These are phyloP conservation scores for Mycosarcoma mackinlayi DNA, from an alignment of 1,284 basidiomycete species.

Conservation along the genomic window DNA sequence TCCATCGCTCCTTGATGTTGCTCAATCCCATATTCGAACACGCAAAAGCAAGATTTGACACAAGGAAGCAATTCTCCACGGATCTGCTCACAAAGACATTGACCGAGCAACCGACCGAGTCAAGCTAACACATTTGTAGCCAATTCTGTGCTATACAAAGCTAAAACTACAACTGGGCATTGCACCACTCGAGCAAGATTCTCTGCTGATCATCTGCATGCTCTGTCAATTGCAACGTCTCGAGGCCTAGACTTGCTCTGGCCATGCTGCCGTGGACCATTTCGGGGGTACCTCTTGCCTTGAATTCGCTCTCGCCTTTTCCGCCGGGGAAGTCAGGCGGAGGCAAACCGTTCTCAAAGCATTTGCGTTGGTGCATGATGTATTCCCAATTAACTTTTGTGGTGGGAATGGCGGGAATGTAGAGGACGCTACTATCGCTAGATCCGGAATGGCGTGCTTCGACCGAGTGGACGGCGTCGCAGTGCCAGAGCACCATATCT, in stretches of 20 bases:
- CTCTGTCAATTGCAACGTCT: conserved; percentile 9
- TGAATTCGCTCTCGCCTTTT: conserved; percentile 75
- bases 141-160: no score
- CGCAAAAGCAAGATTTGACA: no score
- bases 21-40: no score
- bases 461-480: conserved; percentile 80
- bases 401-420: conserved; percentile 81
- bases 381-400: conserved; percentile 77
- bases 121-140: background rate
- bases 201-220: conserved; percentile 10
- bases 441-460: conserved; percentile 75
- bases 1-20: no score
- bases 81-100: no score
- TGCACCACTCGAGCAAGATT: conserved; percentile 38
- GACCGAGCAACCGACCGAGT: no score
- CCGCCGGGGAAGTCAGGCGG: conserved; percentile 82
- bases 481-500: conserved; percentile 85
- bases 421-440: conserved; percentile 79
- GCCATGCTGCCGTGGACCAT: conserved; percentile 11
- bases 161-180: conserved; percentile 21
- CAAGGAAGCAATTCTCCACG: no score
- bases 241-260: conserved; percentile 26
- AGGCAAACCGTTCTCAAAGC: conserved; percentile 74
- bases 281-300: conserved; percentile 70
- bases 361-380: conserved; percentile 74